Evolutionary conservation across 2,329 filamentous ascomycete genomes (phyloP), one percentile per base, ranked within the genome.

Genomic region (Penicillium sp.): DNA sequence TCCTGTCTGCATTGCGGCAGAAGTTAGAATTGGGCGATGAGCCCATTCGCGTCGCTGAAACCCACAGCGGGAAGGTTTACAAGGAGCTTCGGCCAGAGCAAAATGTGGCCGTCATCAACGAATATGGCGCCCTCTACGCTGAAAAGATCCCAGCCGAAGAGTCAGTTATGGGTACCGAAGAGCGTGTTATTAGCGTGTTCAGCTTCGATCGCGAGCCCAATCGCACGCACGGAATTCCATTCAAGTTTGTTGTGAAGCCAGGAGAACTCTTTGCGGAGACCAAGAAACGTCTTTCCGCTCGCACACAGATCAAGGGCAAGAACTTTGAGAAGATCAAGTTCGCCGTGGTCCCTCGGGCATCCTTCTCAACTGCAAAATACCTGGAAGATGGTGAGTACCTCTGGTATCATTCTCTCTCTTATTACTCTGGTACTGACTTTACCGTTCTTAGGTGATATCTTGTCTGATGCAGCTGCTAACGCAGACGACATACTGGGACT

Each of bases 321-420:
- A 89, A 89, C 58, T 91, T 99, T 60, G 92, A 99, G 71, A 97
- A 97, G 78, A 93, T 99, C 71, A 96, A 95, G 72, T 96, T 99
- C 75, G 88, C 90, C 6, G 72, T 95, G 28, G 80, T 96, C 43
- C 77, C 84, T 68, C 78, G 87, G 67, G 60, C 73, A 60, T 79
- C 82, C 43, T 95, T 88, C 71, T 83, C 87, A 33, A 89, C 87
- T 64, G 87, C 90, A 22, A 80, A 83, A 52, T 95, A 95, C 73
- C 76, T 99, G 39, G 83, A 86, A 59, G 93, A 97, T 73, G 90
- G 92, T 95, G 75, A 77, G 84, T 69, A 12, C 22, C 16, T 14
- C 19, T 30, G 13, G 16, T 14, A 39, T 18, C 8, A 29, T 41
- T 13, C 41, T 9, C 19, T 19, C 8, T 16, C 30, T 27, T 41